Percentiles rank a stretch among this genome's conserved stretches.
phyloP scores from a whole-genome alignment of 306 rosid species.

The Canavalia gladiata region DNA sequence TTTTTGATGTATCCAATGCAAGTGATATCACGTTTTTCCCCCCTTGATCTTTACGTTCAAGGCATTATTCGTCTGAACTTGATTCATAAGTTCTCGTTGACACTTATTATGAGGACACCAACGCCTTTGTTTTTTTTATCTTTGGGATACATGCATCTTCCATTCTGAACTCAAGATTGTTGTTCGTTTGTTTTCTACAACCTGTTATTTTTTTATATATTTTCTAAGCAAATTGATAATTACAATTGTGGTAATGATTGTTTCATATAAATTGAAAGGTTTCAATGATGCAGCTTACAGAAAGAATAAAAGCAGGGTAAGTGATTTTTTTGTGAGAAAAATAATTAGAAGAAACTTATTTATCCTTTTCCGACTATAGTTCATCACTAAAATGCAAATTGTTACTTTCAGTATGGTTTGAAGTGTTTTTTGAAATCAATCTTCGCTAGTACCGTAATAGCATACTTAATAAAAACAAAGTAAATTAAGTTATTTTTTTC shows the following conservation, averaged over 20 bases:
- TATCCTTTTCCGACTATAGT: background rate
- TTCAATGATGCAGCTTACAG: background rate
- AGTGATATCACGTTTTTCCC: constrained; percentile 28
- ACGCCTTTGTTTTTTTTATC: background rate
- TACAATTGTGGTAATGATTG: background rate
- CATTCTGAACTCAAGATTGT: background rate
- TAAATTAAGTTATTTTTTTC: no score
- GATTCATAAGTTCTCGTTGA: constrained; percentile 28
- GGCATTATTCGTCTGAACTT: constrained; percentile 14
- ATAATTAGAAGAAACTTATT: background rate
- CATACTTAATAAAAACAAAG: no score
- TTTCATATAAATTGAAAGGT: background rate
- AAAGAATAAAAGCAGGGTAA: background rate
- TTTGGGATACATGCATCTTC: background rate
- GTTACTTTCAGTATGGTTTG: background rate
- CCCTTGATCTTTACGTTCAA: constrained; percentile 33
- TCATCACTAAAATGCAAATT: background rate
- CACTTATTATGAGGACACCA: background rate
- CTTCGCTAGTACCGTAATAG: background rate
- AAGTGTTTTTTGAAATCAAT: background rate
- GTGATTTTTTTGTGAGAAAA: background rate
- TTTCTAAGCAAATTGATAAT: background rate
- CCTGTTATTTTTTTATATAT: background rate
- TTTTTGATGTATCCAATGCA: constrained; percentile 55
- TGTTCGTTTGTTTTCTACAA: background rate